Evolutionary conservation across 345 rosid species (phyloP).

Genomic region (Eucalyptus curtisii): DNA sequence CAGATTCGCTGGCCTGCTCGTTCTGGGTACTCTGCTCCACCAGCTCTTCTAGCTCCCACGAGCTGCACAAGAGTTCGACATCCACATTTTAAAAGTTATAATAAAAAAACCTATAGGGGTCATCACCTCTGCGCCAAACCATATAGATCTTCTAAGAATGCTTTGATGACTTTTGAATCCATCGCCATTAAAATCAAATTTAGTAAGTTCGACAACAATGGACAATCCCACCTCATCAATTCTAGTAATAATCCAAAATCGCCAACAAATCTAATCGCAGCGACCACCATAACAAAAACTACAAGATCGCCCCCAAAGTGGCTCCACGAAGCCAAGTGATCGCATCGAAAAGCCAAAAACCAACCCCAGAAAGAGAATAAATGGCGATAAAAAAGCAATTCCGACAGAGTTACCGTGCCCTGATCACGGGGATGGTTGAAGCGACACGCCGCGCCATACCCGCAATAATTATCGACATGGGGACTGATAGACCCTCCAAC

Average conservation of each 20-base stretch:
- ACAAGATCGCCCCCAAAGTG: neutral
- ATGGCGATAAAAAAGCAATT: neutral
- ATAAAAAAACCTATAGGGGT: neutral
- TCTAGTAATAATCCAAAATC: neutral
- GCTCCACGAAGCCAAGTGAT: constrained; percentile 1
- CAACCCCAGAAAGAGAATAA: neutral
- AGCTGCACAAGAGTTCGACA: constrained; percentile 21
- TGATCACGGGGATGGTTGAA: constrained; percentile 90
- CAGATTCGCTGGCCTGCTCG: constrained; percentile 64
- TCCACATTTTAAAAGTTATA: neutral
- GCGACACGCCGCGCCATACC: constrained; percentile 78
- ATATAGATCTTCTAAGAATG: too few relatives aligned
- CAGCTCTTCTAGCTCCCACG: constrained; percentile 37
- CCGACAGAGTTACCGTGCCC: constrained; percentile 31
- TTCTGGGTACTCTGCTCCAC: constrained; percentile 65
- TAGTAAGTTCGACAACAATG: neutral
- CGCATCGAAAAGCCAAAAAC: neutral
- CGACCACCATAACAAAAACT: neutral
- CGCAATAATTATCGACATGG: too few relatives aligned
- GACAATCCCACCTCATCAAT: neutral
- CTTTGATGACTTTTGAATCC: neutral
- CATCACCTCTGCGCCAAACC: neutral
- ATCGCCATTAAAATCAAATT: neutral
- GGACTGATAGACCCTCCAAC: neutral
- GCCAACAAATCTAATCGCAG: neutral